These are phyloP conservation scores for Setaria italica DNA, from an alignment of 202 grass and related monocot genomes.

Conservation along the genomic window DNA sequence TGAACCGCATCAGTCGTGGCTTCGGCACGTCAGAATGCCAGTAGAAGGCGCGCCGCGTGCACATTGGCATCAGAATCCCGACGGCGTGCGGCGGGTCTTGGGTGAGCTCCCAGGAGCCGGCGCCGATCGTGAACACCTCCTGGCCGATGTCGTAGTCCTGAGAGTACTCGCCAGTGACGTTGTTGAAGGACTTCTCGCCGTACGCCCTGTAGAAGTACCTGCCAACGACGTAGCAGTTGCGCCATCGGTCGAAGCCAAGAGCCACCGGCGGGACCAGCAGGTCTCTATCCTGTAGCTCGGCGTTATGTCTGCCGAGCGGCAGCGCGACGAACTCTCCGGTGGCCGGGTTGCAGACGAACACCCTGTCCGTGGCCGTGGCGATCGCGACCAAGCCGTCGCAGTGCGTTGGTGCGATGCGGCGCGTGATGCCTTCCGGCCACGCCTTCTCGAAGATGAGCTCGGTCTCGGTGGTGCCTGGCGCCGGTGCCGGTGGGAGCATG, in stretches of 20 bases:
- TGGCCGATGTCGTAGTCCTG: conserved; percentile 18
- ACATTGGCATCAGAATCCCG: background rate
- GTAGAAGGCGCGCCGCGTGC: conserved; percentile 1
- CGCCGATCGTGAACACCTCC: conserved; percentile 16
- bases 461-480: background rate
- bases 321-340: conserved; percentile 1
- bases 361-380: background rate
- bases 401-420: background rate
- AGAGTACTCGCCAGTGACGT: background rate
- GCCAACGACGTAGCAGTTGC: background rate
- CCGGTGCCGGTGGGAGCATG: background rate
- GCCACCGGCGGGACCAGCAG: background rate
- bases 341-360: conserved; percentile 30
- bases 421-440: background rate
- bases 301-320: background rate
- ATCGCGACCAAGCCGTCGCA: conserved; percentile 16
- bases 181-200: background rate
- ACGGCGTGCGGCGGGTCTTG: background rate
- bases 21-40: background rate
- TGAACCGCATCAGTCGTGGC: conserved; percentile 11
- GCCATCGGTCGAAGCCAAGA: background rate
- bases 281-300: background rate
- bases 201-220: conserved; percentile 1
- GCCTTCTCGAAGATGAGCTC: background rate
- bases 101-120: background rate